These are phyloP conservation scores for Sclerotinia glacialis DNA, from an alignment of 2,329 filamentous ascomycete species.

Conservation along the genomic window DNA sequence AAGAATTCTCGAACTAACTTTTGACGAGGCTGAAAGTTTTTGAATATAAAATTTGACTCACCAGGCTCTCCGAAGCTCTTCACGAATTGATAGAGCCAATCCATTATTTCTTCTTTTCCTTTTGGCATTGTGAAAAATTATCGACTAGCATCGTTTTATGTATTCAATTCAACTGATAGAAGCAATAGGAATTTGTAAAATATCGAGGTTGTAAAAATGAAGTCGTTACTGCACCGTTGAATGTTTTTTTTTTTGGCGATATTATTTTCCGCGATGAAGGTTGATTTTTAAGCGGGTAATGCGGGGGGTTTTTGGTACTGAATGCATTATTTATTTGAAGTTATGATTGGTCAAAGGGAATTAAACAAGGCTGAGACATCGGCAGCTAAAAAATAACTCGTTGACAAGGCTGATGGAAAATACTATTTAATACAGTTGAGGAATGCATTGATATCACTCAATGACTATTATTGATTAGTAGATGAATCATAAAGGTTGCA, in stretches of 20 bases:
- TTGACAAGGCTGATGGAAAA: background rate
- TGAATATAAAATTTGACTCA: conserved; percentile 14
- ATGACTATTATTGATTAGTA: too few relatives aligned
- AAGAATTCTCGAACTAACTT: background rate
- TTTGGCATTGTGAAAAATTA: conserved; percentile 10
- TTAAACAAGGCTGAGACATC: background rate
- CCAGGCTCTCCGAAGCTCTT: conserved; percentile 10
- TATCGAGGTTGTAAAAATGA: conserved; percentile 11
- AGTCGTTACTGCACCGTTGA: background rate
- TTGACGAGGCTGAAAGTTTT: conserved; percentile 10
- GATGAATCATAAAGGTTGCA: background rate
- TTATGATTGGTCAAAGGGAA: background rate
- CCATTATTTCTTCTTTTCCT: conserved; percentile 21
- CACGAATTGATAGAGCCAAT: conserved; percentile 18
- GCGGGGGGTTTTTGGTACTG: conserved; percentile 8
- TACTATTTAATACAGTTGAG: background rate
- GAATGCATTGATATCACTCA: background rate
- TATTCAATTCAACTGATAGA: background rate
- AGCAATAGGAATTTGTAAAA: background rate
- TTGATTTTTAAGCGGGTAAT: conserved; percentile 15
- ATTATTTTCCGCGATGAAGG: conserved; percentile 10
- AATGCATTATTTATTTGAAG: background rate
- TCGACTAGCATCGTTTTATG: conserved; percentile 15
- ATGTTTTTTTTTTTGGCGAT: conserved; percentile 3
- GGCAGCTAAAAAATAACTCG: too few relatives aligned